A percentile compares a stretch with the other conserved stretches of the same genome.
phyloP scores from a whole-genome alignment of 768 basidiomycete species.

The Podaxis mareebaensis region DNA sequence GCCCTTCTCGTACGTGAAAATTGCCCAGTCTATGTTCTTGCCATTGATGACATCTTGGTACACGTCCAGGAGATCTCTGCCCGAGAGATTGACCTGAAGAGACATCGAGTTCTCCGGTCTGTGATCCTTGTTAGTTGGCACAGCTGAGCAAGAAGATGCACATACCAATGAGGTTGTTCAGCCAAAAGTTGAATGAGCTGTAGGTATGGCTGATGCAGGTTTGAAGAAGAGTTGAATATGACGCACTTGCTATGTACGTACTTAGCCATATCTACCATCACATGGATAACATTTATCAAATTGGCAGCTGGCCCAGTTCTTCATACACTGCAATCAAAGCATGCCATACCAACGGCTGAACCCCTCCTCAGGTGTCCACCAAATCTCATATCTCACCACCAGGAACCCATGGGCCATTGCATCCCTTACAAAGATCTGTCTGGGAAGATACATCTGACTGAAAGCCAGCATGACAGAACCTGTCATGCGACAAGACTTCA shows the following conservation, averaged over 20 bases:
- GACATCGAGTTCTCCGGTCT: conserved; percentile 51
- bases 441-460: conserved; percentile 66
- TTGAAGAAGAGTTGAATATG: not conserved
- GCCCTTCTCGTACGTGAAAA: conserved; percentile 80
- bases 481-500: not conserved
- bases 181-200: not conserved
- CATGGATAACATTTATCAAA: conserved; percentile 5
- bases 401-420: conserved; percentile 57
- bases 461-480: too few species aligned
- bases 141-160: not conserved
- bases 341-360: conserved; percentile 49
- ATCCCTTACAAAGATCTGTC: conserved; percentile 62
- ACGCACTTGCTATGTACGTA: not conserved
- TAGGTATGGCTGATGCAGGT: not conserved
- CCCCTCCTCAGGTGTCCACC: conserved; percentile 64
- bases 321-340: not conserved
- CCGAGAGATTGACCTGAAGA: conserved; percentile 76
- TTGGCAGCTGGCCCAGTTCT: not conserved
- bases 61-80: conserved; percentile 67
- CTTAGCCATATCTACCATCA: conserved; percentile 9
- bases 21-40: conserved; percentile 70
- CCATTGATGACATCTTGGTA: conserved; percentile 75
- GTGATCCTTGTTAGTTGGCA: not conserved
- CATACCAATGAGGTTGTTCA: not conserved
- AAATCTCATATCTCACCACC: conserved; percentile 65